phyloP scores from a whole-genome alignment of 2,329 filamentous ascomycete species.

The Colletotrichum endophyticum region DNA sequence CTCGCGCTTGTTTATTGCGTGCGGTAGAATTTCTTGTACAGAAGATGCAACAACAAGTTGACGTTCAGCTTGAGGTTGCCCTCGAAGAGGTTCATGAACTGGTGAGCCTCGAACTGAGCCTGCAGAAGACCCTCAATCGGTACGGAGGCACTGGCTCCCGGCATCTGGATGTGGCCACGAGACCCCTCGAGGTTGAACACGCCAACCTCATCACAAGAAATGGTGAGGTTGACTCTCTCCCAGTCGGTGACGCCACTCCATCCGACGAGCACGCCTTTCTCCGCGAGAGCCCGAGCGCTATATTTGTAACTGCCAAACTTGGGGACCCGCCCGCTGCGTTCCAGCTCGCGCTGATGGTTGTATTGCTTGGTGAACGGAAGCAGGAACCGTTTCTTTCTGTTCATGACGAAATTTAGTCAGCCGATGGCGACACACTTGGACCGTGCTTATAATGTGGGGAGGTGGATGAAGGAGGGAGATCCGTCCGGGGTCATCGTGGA shows the following conservation, averaged over 20 bases:
- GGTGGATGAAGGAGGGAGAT: not conserved
- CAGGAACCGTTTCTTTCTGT: slow-evolving; percentile 86
- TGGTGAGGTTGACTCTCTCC: slow-evolving; percentile 92
- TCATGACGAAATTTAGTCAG: slow-evolving; percentile 27
- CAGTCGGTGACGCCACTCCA: slow-evolving; percentile 88
- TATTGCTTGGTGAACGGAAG: slow-evolving; percentile 98
- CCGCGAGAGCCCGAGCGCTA: slow-evolving; percentile 83
- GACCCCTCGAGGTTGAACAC: slow-evolving; percentile 92
- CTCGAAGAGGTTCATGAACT: slow-evolving; percentile 95
- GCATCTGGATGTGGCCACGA: slow-evolving; percentile 92
- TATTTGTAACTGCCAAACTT: slow-evolving; percentile 99
- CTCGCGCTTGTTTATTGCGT: slow-evolving; percentile 54
- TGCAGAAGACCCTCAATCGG: slow-evolving; percentile 93
- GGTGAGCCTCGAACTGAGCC: slow-evolving; percentile 95
- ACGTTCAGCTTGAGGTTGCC: slow-evolving; percentile 88
- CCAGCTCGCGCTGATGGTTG: slow-evolving; percentile 96
- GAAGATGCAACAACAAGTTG: slow-evolving; percentile 92
- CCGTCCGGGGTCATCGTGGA: not conserved
- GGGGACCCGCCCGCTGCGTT: slow-evolving; percentile 85
- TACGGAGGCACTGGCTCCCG: slow-evolving; percentile 86
- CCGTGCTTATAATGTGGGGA: slow-evolving; percentile 17
- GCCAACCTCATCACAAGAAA: slow-evolving; percentile 92
- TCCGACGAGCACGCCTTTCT: slow-evolving; percentile 93
- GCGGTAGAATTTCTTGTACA: slow-evolving; percentile 98
- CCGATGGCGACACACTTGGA: slow-evolving; percentile 5